A percentile compares a stretch with the other conserved stretches of the same genome.
Conservation (phyloP, 148 eudicot genomes). For the Vaccinium corymbosum region DNA sequence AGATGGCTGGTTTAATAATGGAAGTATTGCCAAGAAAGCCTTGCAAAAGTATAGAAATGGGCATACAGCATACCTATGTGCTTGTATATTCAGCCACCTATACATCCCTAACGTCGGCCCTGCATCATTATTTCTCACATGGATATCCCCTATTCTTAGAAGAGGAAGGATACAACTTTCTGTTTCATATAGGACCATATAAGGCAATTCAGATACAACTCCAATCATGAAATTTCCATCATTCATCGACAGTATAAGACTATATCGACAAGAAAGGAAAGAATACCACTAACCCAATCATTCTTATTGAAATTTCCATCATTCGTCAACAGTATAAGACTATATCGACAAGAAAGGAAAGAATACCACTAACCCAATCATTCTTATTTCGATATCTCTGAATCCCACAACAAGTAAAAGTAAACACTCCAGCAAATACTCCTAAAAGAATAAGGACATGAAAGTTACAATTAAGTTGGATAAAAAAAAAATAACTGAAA, state of each 20-base stretch:
- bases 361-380: conserved; percentile 66
- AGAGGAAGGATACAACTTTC: neutral
- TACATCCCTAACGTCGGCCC: neutral
- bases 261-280: neutral
- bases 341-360: neutral
- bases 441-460: conserved; percentile 36
- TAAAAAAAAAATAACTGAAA: neutral
- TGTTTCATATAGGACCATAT: neutral
- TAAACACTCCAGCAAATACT: conserved; percentile 68
- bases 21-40: neutral
- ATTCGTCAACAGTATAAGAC: neutral
- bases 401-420: conserved; percentile 66
- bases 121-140: neutral
- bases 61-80: neutral
- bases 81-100: neutral
- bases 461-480: neutral
- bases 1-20: neutral
- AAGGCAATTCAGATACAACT: neutral
- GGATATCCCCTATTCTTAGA: neutral
- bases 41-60: neutral
- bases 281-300: conserved; percentile 65
- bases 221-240: neutral
- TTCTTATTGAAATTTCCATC: conserved; percentile 21
- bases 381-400: conserved; percentile 63
- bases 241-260: neutral